phyloP scores from a whole-genome alignment of 768 basidiomycete species.

The Cubamyces sp. region DNA sequence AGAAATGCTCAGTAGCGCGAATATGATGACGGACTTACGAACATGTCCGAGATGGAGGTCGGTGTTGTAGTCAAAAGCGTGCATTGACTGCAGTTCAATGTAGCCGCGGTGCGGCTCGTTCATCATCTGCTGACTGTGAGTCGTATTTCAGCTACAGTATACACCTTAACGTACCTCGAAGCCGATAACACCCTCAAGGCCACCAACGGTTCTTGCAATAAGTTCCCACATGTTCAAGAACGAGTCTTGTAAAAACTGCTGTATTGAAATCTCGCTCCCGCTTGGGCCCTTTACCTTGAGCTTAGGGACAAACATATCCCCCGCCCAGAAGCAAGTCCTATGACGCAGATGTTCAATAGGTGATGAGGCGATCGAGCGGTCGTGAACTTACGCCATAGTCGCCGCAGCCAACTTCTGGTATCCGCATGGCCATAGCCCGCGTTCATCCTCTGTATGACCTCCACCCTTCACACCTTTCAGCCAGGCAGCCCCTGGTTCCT shows the following conservation, averaged over 20 bases:
- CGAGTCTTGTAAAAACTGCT: constrained; percentile 80
- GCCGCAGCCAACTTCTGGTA: constrained; percentile 93
- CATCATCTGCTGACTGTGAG: constrained; percentile 61
- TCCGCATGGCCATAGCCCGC: constrained; percentile 91
- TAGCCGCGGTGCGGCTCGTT: constrained; percentile 97
- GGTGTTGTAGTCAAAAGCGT: constrained; percentile 91
- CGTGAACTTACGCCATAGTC: constrained; percentile 79
- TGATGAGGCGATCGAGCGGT: not conserved
- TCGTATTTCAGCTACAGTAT: not conserved
- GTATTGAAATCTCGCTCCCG: constrained; percentile 63
- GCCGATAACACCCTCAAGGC: constrained; percentile 80
- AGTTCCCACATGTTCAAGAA: constrained; percentile 79
- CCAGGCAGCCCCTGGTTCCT: constrained; percentile 88
- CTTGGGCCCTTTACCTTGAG: constrained; percentile 53
- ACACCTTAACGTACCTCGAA: constrained; percentile 69
- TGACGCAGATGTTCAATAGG: not conserved
- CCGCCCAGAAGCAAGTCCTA: constrained; percentile 94
- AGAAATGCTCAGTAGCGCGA: not conserved
- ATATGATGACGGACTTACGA: constrained; percentile 51
- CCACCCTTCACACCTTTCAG: constrained; percentile 77
- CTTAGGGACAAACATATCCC: constrained; percentile 83
- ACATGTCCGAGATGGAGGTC: constrained; percentile 85
- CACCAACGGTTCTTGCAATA: constrained; percentile 69
- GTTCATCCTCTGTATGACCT: constrained; percentile 74
- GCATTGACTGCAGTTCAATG: constrained; percentile 77